A percentile compares a stretch with the other conserved stretches of the same genome.
Conservation (phyloP, 306 rosid species). For the Cucurbita pepo region DNA sequence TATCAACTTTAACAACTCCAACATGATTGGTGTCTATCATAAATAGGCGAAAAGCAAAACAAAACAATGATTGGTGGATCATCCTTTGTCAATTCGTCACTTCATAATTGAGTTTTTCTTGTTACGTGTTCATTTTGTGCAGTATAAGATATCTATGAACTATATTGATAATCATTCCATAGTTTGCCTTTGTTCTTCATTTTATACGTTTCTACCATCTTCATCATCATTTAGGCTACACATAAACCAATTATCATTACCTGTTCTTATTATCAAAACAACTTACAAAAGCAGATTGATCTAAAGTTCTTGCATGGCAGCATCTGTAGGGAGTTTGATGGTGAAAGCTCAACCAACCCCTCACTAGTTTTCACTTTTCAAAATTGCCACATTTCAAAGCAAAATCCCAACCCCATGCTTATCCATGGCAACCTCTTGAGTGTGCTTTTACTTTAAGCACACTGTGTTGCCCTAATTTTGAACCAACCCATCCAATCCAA, state of each 20-base stretch:
- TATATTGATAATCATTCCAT: not conserved
- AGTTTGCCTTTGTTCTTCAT: not conserved
- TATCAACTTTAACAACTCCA: not conserved
- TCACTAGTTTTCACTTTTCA: not conserved
- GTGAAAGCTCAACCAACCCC: constrained; percentile 21
- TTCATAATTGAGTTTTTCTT: not conserved
- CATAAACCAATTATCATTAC: no score
- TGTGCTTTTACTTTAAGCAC: not conserved
- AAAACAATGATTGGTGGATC: not conserved
- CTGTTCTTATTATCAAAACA: not conserved
- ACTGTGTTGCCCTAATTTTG: not conserved
- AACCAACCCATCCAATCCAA: not conserved
- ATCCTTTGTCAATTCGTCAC: not conserved
- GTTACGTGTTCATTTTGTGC: not conserved
- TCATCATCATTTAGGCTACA: no score
- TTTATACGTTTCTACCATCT: no score
- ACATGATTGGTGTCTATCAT: not conserved
- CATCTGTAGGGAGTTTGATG: constrained; percentile 8
- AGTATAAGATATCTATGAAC: not conserved
- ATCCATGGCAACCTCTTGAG: not conserved
- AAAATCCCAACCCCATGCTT: not conserved
- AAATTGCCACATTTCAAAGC: not conserved
- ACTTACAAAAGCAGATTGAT: not conserved
- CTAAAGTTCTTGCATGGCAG: not conserved
- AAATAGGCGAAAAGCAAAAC: not conserved